Base-by-base conservation (phyloP, 257 asterid genomes). In the Lycium barbarum region DNA sequence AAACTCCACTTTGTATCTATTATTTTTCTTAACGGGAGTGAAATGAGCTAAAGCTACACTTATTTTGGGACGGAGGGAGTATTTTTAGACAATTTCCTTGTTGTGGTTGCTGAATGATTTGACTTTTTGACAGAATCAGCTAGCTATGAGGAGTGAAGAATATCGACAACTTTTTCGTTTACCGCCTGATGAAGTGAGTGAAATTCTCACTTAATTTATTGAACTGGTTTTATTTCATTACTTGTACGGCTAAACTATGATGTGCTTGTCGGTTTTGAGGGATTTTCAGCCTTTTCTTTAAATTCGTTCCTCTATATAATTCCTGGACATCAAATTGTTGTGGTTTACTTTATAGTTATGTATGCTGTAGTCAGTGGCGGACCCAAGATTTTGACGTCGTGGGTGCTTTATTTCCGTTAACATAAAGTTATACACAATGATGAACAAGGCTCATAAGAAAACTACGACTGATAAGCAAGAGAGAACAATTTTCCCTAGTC, bases 121-220 rank as follows among this genome's bases (percentile, higher is more conserved):
- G 26, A 66, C 54, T 82, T 84, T 85, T 62, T 85, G 82, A 33
- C 97, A 97, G 99, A 85, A 87, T 88, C 96, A 87, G 67, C 84
- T 61, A 26, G 84, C 87, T 86, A 85, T 97, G 84, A 95, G 87
- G 91, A 94, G 91, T 87, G 98, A 97, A 94, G 99, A 97, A 87
- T 97, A 95, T 79, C 91, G 99, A 85, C 98, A 94, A 83, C 90
- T 97, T 84, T 97, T 97, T 86, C 97, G 93, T 73, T 98, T 97
- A 85, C 98, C 98, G 79, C 90, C 88, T 62, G 96, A 95, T 66
- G 99, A 97, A 93, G 99, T 97, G 87, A 92, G 97, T 86, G 80
- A 83, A 81, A 82, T 68, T 76, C 53, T 62, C 61, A 65, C 80
- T 36, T 63, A 17, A 4, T 59, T 57, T 81, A 33, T 79, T 45